Evolutionary conservation across 352 stramenopile genomes (phyloP), one percentile per base, ranked within the genome.

Genomic region (Elongisporangium senticosum): DNA sequence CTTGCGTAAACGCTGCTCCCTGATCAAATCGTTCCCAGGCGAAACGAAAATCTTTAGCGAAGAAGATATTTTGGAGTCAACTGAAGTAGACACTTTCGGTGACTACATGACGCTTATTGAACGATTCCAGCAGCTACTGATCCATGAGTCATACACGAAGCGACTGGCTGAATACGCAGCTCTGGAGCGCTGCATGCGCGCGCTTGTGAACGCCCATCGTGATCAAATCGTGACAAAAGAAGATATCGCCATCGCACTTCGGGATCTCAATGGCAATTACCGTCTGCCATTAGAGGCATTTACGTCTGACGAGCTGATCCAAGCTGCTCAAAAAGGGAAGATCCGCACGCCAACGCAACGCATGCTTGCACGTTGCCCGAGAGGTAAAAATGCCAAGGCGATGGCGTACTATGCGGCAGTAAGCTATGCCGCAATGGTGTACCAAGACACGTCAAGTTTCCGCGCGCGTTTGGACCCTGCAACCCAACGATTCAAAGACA

Each of bases 331-430:
- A 0, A 24, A 58, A 26, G 71, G 77, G 3, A 76, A 75, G 22
- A 91, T 89, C 60, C 75, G 72, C 39, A 74, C 69, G 0, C 77
- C 82, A 20, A 76, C 67, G 0, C 62, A 86, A 20, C 55, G 64
- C 24, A 77, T 89, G 59, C 65, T 87, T 0, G 54, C 60, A 6
- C 70, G 64, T 7, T 90, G 78, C 26, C 77, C 81, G 2, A 55
- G 59, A 0, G 81, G 73, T 1, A 58, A 64, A 14, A 90, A 90
- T 53, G 78, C 78, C 4, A 65, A 61, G 22, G 69, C 75, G 4
- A 90, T 90, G 81, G 77, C 81, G 2, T 73, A 82, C 50, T 90
- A 90, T 57, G 77, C 81, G 0, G 81, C 81, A 0, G 58, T 90
- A 15, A 84, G 79, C 49, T 75, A 86, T 20, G 69, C 78, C 0